Conservation (phyloP, 352 stramenopile genomes). For the Phytophthora niederhauseri region DNA sequence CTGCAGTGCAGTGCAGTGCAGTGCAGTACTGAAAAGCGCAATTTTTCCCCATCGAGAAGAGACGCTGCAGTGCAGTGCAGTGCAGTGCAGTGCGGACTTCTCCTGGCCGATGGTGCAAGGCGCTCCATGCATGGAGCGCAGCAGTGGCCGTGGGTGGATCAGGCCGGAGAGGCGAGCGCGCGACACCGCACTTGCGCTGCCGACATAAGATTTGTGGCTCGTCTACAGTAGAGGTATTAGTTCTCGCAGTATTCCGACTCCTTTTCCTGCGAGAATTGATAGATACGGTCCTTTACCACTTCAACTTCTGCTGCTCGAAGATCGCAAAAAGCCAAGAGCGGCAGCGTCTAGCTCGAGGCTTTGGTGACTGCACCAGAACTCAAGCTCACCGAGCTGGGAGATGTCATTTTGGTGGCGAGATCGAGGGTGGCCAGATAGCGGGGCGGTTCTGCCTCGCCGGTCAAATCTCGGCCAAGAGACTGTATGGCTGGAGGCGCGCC, state of each 20-base stretch:
- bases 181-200: not conserved
- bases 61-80: not conserved
- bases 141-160: not conserved
- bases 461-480: not conserved
- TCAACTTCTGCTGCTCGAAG: not conserved
- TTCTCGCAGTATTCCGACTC: conserved; percentile 6
- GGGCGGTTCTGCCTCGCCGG: not conserved
- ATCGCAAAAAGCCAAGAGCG: not conserved
- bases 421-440: not conserved
- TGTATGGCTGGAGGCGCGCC: not conserved
- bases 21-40: not conserved
- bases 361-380: not conserved
- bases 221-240: not conserved
- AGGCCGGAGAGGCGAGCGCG: not conserved
- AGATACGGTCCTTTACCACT: conserved; percentile 14
- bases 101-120: not conserved
- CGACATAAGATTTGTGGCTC: conserved; percentile 2
- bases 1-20: conserved; percentile 1
- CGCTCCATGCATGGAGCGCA: not conserved
- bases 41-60: conserved; percentile 9
- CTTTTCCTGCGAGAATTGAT: conserved; percentile 15
- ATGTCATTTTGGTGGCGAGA: not conserved
- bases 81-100: conserved; percentile 6
- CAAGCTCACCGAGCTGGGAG: not conserved
- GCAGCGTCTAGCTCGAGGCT: not conserved